A percentile compares a stretch with the other conserved stretches of the same genome.
These are phyloP conservation scores for Monosporascus sp. DNA, from an alignment of 2,329 filamentous ascomycete species.

Conservation along the genomic window DNA sequence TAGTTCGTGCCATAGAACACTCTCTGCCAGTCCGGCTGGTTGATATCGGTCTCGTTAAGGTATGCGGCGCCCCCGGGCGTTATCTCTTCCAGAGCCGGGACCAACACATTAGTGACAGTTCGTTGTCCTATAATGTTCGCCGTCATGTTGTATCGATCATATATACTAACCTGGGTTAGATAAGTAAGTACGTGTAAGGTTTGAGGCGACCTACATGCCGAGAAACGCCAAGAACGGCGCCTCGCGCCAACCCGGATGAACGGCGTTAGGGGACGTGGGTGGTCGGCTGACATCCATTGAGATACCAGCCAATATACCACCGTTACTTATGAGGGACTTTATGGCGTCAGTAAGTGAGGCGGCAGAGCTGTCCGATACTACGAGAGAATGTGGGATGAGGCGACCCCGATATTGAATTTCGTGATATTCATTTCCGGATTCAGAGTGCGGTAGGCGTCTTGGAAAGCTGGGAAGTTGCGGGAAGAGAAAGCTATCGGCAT, in stretches of 20 bases:
- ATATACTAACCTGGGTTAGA: not conserved
- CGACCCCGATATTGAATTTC: constrained; percentile 10
- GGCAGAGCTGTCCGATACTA: not conserved
- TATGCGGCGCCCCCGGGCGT: constrained; percentile 20
- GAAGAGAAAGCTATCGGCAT: not conserved
- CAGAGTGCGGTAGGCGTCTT: constrained; percentile 6
- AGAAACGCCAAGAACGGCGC: constrained; percentile 23
- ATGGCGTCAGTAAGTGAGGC: constrained; percentile 21
- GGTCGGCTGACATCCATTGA: constrained; percentile 20
- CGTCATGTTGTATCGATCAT: constrained; percentile 2
- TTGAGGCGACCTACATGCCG: constrained; percentile 8
- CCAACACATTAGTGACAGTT: constrained; percentile 20
- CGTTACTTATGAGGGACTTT: constrained; percentile 17
- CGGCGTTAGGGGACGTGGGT: constrained; percentile 21
- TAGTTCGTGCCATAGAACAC: constrained; percentile 32
- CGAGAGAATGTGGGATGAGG: constrained; percentile 7
- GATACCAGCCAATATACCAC: constrained; percentile 21
- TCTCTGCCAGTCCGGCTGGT: constrained; percentile 24
- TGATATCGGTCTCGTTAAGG: constrained; percentile 35
- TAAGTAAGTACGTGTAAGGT: not conserved
- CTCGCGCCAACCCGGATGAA: constrained; percentile 27
- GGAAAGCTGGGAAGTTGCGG: constrained; percentile 4
- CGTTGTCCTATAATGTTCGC: constrained; percentile 15
- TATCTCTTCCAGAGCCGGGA: constrained; percentile 13
- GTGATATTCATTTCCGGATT: constrained; percentile 7